Evolutionary conservation across 192 early-diverging fungal species (phyloP).

Genomic region (Rhizophagus sp.): DNA sequence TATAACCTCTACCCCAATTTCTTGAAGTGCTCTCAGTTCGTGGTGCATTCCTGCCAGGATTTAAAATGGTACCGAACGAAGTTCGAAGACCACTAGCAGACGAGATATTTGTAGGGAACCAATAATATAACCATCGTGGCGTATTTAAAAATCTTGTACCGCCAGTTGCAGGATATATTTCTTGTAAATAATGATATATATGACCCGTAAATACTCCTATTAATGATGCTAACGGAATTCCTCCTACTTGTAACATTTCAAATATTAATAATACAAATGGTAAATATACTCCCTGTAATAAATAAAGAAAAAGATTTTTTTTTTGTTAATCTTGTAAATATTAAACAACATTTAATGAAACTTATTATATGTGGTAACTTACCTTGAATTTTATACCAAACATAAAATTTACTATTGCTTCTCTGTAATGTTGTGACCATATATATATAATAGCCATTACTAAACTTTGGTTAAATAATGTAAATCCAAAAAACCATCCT

Average conservation of each 20-base stretch:
- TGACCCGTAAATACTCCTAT: conserved; percentile 71
- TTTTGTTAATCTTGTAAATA: neutral
- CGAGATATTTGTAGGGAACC: conserved; percentile 37
- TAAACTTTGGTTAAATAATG: conserved; percentile 43
- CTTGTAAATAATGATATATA: conserved; percentile 73
- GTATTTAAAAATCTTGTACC: conserved; percentile 67
- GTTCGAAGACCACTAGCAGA: neutral
- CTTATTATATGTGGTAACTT: neutral
- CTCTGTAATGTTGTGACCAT: conserved; percentile 69
- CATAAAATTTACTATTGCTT: conserved; percentile 63
- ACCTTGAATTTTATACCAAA: conserved; percentile 75
- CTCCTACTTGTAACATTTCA: conserved; percentile 49
- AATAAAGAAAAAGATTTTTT: neutral
- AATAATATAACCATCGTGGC: conserved; percentile 57
- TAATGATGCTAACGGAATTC: conserved; percentile 47
- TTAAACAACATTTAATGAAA: neutral
- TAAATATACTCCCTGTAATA: conserved; percentile 64
- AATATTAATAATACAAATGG: conserved; percentile 70
- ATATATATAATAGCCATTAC: conserved; percentile 68
- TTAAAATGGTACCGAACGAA: neutral
- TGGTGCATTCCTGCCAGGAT: neutral
- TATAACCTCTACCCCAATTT: conserved; percentile 18
- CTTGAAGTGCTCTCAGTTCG: neutral
- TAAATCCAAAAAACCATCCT: conserved; percentile 2
- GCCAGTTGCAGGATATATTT: conserved; percentile 64